These are phyloP conservation scores for Globisporangium echinulatum DNA, from an alignment of 352 stramenopile genomes.

Conservation along the genomic window DNA sequence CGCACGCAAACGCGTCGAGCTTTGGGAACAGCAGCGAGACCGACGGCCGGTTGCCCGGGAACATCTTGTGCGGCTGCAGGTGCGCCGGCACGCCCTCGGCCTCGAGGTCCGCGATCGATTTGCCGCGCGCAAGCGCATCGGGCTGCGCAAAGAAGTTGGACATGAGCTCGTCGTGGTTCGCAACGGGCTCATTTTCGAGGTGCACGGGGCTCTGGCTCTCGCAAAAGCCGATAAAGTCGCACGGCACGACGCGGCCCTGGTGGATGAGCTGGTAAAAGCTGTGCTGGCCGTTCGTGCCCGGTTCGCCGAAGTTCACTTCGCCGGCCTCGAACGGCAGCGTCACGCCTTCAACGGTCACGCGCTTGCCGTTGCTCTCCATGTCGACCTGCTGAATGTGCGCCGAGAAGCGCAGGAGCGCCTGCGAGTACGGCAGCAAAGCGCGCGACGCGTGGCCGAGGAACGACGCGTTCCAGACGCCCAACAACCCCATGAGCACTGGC, in stretches of 20 bases:
- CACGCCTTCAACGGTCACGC: constrained; percentile 92
- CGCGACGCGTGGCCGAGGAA: constrained; percentile 94
- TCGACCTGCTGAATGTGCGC: constrained; percentile 98
- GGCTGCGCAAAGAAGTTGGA: constrained; percentile 99
- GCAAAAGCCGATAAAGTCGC: constrained; percentile 98
- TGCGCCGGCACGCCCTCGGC: constrained; percentile 90
- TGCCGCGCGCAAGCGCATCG: constrained; percentile 95
- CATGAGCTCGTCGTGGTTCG: constrained; percentile 99
- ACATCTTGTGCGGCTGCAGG: constrained; percentile 94
- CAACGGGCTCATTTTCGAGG: constrained; percentile 80
- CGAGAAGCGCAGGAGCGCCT: constrained; percentile 94
- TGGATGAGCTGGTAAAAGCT: constrained; percentile 99
- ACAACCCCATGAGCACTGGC: constrained; percentile 94
- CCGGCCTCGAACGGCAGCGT: constrained; percentile 91
- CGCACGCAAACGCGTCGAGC: constrained; percentile 92
- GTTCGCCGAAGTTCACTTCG: constrained; percentile 97
- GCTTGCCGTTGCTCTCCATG: constrained; percentile 99
- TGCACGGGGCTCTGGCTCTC: constrained; percentile 89
- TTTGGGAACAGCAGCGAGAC: constrained; percentile 95
- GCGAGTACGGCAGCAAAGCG: constrained; percentile 90
- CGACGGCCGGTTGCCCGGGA: constrained; percentile 96
- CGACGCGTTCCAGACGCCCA: constrained; percentile 98
- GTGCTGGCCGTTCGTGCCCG: constrained; percentile 98
- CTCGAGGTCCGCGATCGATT: constrained; percentile 92
- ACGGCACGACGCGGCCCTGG: constrained; percentile 95